Percentiles rank a stretch among this genome's conserved stretches.
Evolutionary conservation across 768 basidiomycete genomes (phyloP).

Genomic region (Grammothele lineata): DNA sequence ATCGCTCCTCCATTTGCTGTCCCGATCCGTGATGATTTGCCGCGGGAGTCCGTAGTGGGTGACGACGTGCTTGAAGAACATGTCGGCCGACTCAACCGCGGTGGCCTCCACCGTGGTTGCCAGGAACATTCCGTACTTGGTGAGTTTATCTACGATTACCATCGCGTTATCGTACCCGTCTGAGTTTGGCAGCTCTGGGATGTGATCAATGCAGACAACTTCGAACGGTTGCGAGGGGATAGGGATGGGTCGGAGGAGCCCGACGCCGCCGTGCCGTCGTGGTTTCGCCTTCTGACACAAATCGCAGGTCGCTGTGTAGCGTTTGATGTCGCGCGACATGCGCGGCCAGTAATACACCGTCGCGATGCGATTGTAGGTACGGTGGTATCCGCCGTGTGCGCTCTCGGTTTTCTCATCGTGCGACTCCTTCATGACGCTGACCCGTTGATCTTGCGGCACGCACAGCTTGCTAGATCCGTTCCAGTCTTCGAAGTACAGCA

Average conservation of each 20-base stretch:
- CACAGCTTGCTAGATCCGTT: slow-evolving; percentile 1
- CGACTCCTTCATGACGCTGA: background rate
- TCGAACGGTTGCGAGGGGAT: slow-evolving; percentile 6
- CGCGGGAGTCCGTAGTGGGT: slow-evolving; percentile 4
- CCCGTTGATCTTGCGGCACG: background rate
- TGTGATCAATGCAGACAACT: slow-evolving; percentile 4
- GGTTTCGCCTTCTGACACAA: slow-evolving; percentile 7
- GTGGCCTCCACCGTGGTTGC: background rate
- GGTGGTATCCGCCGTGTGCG: slow-evolving; percentile 1
- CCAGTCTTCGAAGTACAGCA: slow-evolving; percentile 2
- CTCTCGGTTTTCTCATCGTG: slow-evolving; percentile 1
- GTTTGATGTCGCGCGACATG: slow-evolving; percentile 5
- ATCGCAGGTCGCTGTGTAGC: slow-evolving; percentile 2
- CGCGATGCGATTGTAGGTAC: background rate
- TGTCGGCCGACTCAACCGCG: background rate
- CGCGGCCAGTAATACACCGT: background rate
- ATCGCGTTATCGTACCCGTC: slow-evolving; percentile 4
- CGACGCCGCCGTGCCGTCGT: slow-evolving; percentile 3
- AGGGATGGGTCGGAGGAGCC: slow-evolving; percentile 1
- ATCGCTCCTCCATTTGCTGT: slow-evolving; percentile 2
- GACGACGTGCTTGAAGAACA: slow-evolving; percentile 8
- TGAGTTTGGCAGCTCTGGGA: slow-evolving; percentile 1
- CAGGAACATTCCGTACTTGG: slow-evolving; percentile 11
- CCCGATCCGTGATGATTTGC: slow-evolving; percentile 7
- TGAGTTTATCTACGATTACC: slow-evolving; percentile 10